Evolutionary conservation across 495 filamentous ascomycete genomes (phyloP).

Genomic region (Aeminium ludgeri): DNA sequence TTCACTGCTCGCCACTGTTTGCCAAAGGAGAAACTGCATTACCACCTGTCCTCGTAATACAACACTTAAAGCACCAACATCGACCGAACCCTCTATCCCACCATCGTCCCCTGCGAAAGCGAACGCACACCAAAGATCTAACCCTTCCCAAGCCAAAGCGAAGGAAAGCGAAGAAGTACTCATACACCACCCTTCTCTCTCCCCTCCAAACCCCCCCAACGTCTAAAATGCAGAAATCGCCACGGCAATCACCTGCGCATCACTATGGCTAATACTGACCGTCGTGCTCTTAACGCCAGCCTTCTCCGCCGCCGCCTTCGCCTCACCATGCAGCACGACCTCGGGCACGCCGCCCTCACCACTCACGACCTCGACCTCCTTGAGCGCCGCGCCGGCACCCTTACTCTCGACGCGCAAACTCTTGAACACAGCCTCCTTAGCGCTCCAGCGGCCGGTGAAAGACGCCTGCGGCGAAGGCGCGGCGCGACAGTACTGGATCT

Average conservation of each 20-base stretch:
- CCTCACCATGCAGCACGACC: conserved; percentile 64
- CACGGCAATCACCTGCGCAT: conserved; percentile 80
- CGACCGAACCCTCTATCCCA: too few relatives aligned
- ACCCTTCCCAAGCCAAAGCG: too few relatives aligned
- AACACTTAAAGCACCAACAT: too few relatives aligned
- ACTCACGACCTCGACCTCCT: conserved; percentile 81
- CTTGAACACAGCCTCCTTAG: conserved; percentile 98
- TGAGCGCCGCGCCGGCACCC: conserved; percentile 76
- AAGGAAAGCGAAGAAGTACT: too few relatives aligned
- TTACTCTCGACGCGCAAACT: conserved; percentile 72
- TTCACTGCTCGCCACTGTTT: too few relatives aligned
- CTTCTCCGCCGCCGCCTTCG: conserved; percentile 59
- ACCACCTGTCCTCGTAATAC: too few relatives aligned
- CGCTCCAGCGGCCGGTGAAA: conserved; percentile 87
- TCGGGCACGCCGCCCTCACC: conserved; percentile 26
- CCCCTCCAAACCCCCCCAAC: not conserved
- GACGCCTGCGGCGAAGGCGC: conserved; percentile 62
- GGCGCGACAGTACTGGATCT: conserved; percentile 71
- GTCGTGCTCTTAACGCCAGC: conserved; percentile 72
- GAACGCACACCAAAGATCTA: too few relatives aligned
- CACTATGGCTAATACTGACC: conserved; percentile 90
- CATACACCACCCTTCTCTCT: too few relatives aligned
- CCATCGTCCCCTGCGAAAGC: too few relatives aligned
- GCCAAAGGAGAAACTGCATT: too few relatives aligned
- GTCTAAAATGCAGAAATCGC: conserved; percentile 29